phyloP scores from a whole-genome alignment of 768 basidiomycete genomes.

The Xerocomus potaroensis region DNA sequence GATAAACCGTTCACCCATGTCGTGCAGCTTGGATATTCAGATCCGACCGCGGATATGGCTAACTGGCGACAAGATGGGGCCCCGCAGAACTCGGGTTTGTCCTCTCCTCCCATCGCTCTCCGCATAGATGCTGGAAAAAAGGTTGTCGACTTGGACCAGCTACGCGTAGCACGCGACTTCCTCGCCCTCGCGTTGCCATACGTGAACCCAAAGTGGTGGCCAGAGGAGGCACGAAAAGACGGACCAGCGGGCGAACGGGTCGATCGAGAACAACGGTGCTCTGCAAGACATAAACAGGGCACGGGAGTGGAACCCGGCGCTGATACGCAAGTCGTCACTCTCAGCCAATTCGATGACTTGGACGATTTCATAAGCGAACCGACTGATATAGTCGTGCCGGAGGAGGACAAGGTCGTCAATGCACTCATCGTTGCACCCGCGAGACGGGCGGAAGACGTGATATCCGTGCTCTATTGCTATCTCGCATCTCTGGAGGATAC shows the following conservation, averaged over 20 bases:
- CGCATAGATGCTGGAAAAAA: constrained; percentile 4
- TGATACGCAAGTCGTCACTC: constrained; percentile 1
- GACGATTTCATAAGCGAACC: background rate
- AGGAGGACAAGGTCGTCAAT: background rate
- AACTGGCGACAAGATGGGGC: constrained; percentile 1
- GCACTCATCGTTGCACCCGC: constrained; percentile 12
- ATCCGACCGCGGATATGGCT: background rate
- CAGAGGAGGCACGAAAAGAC: background rate
- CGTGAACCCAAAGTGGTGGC: constrained; percentile 1
- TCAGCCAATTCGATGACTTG: constrained; percentile 4
- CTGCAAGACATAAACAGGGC: background rate
- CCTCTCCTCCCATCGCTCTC: background rate
- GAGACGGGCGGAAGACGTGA: constrained; percentile 7
- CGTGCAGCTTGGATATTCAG: constrained; percentile 10
- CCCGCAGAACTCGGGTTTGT: background rate
- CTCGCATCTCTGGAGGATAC: constrained; percentile 9
- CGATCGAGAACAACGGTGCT: background rate
- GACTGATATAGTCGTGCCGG: background rate
- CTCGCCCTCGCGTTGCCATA: constrained; percentile 39
- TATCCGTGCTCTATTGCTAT: constrained; percentile 11
- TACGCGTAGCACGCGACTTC: constrained; percentile 41
- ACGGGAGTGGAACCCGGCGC: background rate
- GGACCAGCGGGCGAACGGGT: background rate
- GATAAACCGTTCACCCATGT: constrained; percentile 18
- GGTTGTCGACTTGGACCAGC: constrained; percentile 31